These are phyloP conservation scores for Tilletia walkeri DNA, from an alignment of 1,284 basidiomycete species.

Conservation along the genomic window DNA sequence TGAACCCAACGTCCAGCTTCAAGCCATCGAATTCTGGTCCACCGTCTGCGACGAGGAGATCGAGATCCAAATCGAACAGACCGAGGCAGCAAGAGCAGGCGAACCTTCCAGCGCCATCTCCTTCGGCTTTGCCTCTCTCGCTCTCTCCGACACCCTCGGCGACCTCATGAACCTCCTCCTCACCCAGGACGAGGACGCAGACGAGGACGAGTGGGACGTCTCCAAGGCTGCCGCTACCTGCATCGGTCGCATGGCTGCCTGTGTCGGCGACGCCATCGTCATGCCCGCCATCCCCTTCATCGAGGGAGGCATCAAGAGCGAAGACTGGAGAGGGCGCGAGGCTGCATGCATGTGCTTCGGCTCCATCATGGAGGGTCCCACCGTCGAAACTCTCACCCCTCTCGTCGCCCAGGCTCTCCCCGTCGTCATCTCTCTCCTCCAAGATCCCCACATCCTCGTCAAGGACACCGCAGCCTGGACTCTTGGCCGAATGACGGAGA, in stretches of 20 bases:
- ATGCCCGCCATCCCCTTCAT: conserved; percentile 95
- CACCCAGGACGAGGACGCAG: conserved; percentile 91
- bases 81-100: conserved; percentile 69
- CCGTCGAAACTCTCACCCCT: conserved; percentile 78
- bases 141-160: conserved; percentile 88
- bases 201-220: conserved; percentile 98
- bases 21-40: conserved; percentile 99
- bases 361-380: conserved; percentile 93
- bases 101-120: conserved; percentile 56
- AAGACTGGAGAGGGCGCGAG: conserved; percentile 91
- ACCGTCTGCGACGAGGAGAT: conserved; percentile 98
- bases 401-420: conserved; percentile 92
- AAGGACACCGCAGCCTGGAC: conserved; percentile 99
- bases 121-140: conserved; percentile 88
- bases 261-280: conserved; percentile 87
- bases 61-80: conserved; percentile 84
- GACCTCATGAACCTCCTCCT: conserved; percentile 85
- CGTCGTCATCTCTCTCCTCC: conserved; percentile 93
- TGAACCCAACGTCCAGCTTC: conserved; percentile 86
- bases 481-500: conserved; percentile 88
- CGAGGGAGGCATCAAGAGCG: conserved; percentile 84
- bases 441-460: conserved; percentile 78
- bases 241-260: conserved; percentile 80
- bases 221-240: conserved; percentile 97
- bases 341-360: conserved; percentile 98